Conservation (phyloP, 192 early-diverging fungal species). For the Podila clonocystis region DNA sequence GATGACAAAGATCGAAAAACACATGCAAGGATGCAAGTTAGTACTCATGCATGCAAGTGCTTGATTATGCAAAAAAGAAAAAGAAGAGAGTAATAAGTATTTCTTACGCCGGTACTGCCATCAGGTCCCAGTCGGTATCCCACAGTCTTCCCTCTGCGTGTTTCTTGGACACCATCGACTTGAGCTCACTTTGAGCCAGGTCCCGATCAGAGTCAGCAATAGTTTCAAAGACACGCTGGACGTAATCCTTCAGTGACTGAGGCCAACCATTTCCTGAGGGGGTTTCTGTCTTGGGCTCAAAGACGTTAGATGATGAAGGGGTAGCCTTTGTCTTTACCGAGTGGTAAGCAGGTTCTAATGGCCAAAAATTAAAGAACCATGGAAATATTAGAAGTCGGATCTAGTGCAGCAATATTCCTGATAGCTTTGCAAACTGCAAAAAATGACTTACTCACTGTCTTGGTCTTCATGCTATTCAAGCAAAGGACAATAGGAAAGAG, state of each 20-base stretch:
- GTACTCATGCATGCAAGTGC: not conserved
- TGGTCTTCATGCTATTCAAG: not conserved
- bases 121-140: constrained; percentile 75
- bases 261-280: constrained; percentile 20
- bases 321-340: constrained; percentile 52
- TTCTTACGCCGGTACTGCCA: constrained; percentile 70
- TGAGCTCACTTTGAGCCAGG: constrained; percentile 65
- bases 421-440: not conserved
- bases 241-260: constrained; percentile 49
- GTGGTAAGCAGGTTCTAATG: constrained; percentile 39
- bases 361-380: not conserved
- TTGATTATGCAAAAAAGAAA: not conserved
- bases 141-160: constrained; percentile 55
- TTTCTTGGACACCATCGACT: constrained; percentile 60
- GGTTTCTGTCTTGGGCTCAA: constrained; percentile 32
- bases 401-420: not conserved
- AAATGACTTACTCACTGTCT: not conserved
- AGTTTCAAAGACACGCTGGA: constrained; percentile 46
- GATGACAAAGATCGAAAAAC: not conserved
- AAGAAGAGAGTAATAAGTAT: not conserved
- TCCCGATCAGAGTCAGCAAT: constrained; percentile 49
- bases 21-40: not conserved
- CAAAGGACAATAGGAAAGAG: not conserved
- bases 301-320: constrained; percentile 41
- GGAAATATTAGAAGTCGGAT: not conserved